Evolutionary conservation across 306 rosid genomes (phyloP).

Genomic region (Inga oerstediana): DNA sequence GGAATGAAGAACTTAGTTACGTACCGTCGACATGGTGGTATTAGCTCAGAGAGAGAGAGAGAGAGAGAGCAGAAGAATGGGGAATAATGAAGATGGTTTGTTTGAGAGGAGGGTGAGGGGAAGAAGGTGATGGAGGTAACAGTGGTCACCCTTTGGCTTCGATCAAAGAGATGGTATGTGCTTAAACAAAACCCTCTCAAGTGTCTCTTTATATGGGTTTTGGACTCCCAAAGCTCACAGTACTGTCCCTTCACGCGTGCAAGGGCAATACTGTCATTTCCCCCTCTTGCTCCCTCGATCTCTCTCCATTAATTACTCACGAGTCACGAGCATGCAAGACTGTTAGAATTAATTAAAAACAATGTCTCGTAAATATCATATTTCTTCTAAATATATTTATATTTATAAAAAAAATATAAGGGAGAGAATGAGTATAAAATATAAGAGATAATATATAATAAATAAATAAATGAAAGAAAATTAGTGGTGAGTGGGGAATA

Average conservation of each 20-base stretch:
- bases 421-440: too few species aligned
- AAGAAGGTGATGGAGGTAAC: neutral
- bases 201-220: constrained; percentile 40
- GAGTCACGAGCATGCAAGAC: too few species aligned
- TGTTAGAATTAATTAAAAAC: too few species aligned
- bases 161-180: neutral
- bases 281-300: neutral
- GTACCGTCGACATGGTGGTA: constrained; percentile 38
- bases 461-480: too few species aligned
- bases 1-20: constrained; percentile 22
- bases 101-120: neutral
- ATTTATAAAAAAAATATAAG: too few species aligned
- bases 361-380: too few species aligned
- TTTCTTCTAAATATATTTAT: too few species aligned
- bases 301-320: neutral
- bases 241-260: constrained; percentile 40
- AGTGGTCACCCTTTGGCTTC: constrained; percentile 26
- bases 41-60: neutral
- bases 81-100: neutral
- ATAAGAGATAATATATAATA: too few species aligned
- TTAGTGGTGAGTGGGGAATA: too few species aligned
- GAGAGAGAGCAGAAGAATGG: neutral
- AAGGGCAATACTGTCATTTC: constrained; percentile 7
- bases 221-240: constrained; percentile 35
- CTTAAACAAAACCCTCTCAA: constrained; percentile 4